Base-by-base conservation (phyloP, 2,329 filamentous ascomycete species). In the Penicillium thymicola region DNA sequence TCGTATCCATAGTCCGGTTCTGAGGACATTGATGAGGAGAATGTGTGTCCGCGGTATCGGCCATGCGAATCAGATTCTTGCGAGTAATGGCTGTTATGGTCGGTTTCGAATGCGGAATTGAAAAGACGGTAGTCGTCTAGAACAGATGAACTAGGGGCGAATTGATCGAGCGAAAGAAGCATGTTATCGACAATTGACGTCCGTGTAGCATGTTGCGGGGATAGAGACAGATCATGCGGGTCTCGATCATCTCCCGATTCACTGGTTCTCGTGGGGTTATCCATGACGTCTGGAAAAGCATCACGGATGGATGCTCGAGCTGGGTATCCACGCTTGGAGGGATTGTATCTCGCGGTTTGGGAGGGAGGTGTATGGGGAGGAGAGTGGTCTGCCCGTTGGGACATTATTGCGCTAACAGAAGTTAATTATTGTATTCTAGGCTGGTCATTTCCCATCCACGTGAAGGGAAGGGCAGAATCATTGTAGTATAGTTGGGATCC, bases 181-280 rank as follows among this genome's bases (percentile, higher is more conserved):
- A 99, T 94, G 74, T 97, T 96, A 75, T 94, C 89, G 58, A 99
- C 91, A 64, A 99, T 86, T 36, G 92, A 97, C 70, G 96, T 90
- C 65, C 93, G 86, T 40, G 89, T 90, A 61, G 90, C 85, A 71
- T 90, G 85, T 59, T 87, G 82, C 47, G 89, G 85, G 49, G 87
- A 87, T 67, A 96, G 81, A 56, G 90, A 92, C 60, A 97, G 82
- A 73, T 96, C 92, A 79, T 97, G 92, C 18, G 75, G 73, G 58
- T 77, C 75, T 11, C 67, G 71, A 47, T 76, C 75, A 54, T 76
- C 73, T n/a, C 63, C 69, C 1, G 73, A 75, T 32, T 75, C 72
- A 59, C 68, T 68, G 45, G 62, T 64, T 49, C 68, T 70, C 42
- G 68, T 67, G 47, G 67, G 62, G 52, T 67, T 67, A 30, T 75